These are phyloP conservation scores for Hericium coralloides DNA, from an alignment of 768 basidiomycete species.

Conservation along the genomic window DNA sequence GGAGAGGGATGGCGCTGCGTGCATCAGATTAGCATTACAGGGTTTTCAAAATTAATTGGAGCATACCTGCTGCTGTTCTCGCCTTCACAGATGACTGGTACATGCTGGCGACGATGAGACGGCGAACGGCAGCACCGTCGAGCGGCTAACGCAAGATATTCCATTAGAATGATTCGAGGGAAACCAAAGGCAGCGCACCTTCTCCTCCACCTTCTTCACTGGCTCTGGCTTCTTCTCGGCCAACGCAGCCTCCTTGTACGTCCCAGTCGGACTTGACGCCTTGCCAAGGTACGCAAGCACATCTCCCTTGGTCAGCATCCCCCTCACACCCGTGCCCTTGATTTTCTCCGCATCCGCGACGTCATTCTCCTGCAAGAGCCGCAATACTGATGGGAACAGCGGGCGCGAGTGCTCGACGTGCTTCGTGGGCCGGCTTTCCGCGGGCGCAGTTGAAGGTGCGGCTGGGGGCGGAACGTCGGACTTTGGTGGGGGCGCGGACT, in stretches of 20 bases:
- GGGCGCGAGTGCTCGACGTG: conserved; percentile 50
- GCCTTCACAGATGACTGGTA: conserved; percentile 45
- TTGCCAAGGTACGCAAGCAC: conserved; percentile 81
- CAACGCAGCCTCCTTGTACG: conserved; percentile 41
- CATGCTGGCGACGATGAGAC: conserved; percentile 55
- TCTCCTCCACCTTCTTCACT: conserved; percentile 22
- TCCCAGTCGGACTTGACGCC: conserved; percentile 69
- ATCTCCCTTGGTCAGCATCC: conserved; percentile 96
- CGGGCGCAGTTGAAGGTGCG: conserved; percentile 19
- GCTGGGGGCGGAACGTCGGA: conserved; percentile 21
- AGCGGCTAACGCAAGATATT: conserved; percentile 30
- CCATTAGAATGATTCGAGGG: background rate
- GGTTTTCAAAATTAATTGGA: background rate
- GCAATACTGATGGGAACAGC: conserved; percentile 85
- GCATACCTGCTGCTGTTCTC: conserved; percentile 33
- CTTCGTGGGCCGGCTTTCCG: conserved; percentile 25
- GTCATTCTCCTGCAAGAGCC: conserved; percentile 60
- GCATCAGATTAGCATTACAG: conserved; percentile 8
- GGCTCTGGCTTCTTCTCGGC: conserved; percentile 16
- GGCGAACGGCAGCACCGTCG: conserved; percentile 57
- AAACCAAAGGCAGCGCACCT: conserved; percentile 16
- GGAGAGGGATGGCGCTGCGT: conserved; percentile 31
- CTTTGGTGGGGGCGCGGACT: conserved; percentile 15
- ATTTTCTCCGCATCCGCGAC: conserved; percentile 57
- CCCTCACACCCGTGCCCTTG: conserved; percentile 82